Evolutionary conservation across 169 alveolate genomes (phyloP), one percentile per base, ranked within the genome.

Genomic region (Theileria sp.): DNA sequence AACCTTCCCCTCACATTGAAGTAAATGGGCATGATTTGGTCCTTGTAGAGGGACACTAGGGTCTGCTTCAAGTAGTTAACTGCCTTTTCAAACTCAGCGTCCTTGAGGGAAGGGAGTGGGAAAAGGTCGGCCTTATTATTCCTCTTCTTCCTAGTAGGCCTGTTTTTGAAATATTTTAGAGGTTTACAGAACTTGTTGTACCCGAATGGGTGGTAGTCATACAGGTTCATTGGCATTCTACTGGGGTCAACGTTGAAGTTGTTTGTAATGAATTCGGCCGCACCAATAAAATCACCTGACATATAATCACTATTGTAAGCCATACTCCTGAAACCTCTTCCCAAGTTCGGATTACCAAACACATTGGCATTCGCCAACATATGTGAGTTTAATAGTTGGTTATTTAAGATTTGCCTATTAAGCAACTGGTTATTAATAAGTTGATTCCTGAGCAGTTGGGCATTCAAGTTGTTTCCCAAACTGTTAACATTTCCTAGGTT

Each of bases 1-100:
- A 89, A 89, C 34, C 94, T 76, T 13, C 94, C 90, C 49, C 92
- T 86, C 19, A 87, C 82, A 75, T 90, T 90, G 85, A 90, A 75
- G 60, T 86, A 62, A 21, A 85, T 75, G 21, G 94, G 94, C 58
- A 88, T 81, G 25, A 90, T 90, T 32, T 89, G 87, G 81, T 90
- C 94, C 32, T 77, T 83, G 81, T 90, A 90, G 28, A 90, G 86
- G 6, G 94, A 90, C 19, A 81, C 72, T 34, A 90, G 72, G 34
- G 88, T 66, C 60, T 66, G 72, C 75, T 81, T 88, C 69, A 90
- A 68, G 62, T 65, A 71, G 26, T 75, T 68, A 56, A 82, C 79
- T 51, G 91, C 94, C 23, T 81, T 80, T 32, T 87, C 81, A 32
- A 89, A 84, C 51, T 87, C 80, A 8, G 44, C 30, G 13, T 76